These are phyloP conservation scores for Prunus armeniaca DNA, from an alignment of 306 rosid genomes.

Conservation along the genomic window DNA sequence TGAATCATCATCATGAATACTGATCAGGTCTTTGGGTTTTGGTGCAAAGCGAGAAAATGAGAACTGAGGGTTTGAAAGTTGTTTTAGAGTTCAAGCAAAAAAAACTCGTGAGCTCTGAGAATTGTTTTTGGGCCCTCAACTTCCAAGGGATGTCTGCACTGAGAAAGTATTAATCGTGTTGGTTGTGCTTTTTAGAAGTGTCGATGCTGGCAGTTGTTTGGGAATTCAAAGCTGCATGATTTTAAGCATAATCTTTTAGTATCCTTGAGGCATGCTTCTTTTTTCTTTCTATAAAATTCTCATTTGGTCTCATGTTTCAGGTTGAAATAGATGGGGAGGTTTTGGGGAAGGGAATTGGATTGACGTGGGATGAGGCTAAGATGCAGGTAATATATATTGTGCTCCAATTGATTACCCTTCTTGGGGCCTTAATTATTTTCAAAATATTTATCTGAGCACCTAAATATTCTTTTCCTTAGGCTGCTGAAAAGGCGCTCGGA, in stretches of 20 bases:
- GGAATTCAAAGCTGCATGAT: not conserved
- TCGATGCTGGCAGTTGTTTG: not conserved
- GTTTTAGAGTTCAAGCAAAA: not conserved
- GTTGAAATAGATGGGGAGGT: constrained; percentile 87
- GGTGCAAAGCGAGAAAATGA: not conserved
- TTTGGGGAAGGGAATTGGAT: constrained; percentile 73
- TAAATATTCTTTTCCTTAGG: constrained; percentile 41
- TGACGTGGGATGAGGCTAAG: constrained; percentile 90
- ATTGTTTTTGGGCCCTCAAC: not conserved
- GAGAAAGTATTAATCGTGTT: not conserved
- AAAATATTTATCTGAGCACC: constrained; percentile 20
- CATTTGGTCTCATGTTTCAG: constrained; percentile 31
- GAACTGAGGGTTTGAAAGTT: not conserved
- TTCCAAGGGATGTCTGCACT: not conserved
- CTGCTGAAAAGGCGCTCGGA: constrained; percentile 89
- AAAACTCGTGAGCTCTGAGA: not conserved
- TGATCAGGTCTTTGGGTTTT: not conserved
- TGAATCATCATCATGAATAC: constrained; percentile 13
- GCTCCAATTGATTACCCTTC: not conserved
- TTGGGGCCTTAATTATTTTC: constrained; percentile 14
- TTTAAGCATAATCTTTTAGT: not conserved
- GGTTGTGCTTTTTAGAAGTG: not conserved
- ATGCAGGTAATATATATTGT: constrained; percentile 52
- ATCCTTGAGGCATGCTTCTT: not conserved
- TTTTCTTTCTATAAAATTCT: not conserved